A percentile compares a stretch with the other conserved stretches of the same genome.
Conservation (phyloP, 305 asterid species). For the Fraxinus albicans region DNA sequence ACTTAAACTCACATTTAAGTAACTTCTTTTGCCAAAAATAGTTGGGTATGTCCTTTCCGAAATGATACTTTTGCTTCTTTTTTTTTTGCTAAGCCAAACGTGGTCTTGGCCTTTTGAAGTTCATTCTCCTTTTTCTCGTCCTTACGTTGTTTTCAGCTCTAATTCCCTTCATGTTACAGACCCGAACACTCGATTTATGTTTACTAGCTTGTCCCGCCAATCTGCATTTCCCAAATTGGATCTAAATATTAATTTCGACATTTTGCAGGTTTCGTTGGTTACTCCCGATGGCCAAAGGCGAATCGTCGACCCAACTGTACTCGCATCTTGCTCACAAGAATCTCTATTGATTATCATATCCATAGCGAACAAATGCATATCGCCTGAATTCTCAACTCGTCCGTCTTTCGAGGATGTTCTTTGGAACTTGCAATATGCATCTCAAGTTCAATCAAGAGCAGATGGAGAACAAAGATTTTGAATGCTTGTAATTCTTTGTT, state of each 20-base stretch:
- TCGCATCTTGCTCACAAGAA: slow-evolving; percentile 54
- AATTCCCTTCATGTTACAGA: background rate
- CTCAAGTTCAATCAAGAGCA: slow-evolving; percentile 58
- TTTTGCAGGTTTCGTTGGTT: slow-evolving; percentile 49
- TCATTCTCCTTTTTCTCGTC: background rate
- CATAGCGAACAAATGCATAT: slow-evolving; percentile 58
- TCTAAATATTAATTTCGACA: background rate
- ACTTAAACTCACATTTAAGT: background rate
- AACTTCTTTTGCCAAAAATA: background rate
- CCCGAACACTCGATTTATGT: background rate
- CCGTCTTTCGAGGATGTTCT: slow-evolving; percentile 73
- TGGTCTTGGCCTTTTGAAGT: background rate
- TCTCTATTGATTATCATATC: slow-evolving; percentile 57
- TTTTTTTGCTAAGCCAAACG: background rate
- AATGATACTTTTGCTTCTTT: background rate
- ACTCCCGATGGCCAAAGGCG: slow-evolving; percentile 48
- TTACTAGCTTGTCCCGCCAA: background rate
- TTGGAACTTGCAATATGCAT: slow-evolving; percentile 77
- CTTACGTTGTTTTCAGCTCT: background rate
- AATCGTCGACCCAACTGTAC: slow-evolving; percentile 52
- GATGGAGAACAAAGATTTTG: slow-evolving; percentile 39
- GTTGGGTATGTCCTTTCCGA: background rate
- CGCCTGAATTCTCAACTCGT: slow-evolving; percentile 55
- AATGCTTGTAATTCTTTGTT: background rate
- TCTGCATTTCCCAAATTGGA: background rate